Conservation (phyloP, 1,284 basidiomycete species). For the Malassezia globosa region DNA sequence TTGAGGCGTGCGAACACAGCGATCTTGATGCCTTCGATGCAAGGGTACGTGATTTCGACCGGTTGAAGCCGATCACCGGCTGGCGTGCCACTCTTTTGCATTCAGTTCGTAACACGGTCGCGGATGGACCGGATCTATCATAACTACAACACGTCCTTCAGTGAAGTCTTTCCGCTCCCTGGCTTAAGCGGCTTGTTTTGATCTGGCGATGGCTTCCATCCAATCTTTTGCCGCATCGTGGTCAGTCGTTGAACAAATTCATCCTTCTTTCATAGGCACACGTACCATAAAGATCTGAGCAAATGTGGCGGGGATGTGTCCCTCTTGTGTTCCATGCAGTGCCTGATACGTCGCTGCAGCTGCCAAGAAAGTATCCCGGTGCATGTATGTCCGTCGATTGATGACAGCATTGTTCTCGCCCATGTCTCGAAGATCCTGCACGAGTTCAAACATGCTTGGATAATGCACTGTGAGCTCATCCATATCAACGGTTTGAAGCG, state of each 20-base stretch:
- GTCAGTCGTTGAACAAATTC: too few relatives aligned
- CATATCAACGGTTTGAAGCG: slow-evolving; percentile 82
- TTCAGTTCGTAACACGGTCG: slow-evolving; percentile 34
- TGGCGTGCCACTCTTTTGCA: slow-evolving; percentile 41
- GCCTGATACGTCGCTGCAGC: slow-evolving; percentile 88
- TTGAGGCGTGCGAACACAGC: slow-evolving; percentile 38
- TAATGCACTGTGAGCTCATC: slow-evolving; percentile 86
- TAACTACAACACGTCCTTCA: slow-evolving; percentile 57
- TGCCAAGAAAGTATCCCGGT: slow-evolving; percentile 76
- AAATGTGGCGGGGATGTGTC: slow-evolving; percentile 82
- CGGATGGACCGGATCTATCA: slow-evolving; percentile 44
- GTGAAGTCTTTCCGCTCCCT: slow-evolving; percentile 67
- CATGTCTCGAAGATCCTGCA: slow-evolving; percentile 88
- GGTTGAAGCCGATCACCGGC: slow-evolving; percentile 37
- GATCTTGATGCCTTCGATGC: slow-evolving; percentile 37
- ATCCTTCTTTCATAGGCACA: too few relatives aligned
- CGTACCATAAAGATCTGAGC: slow-evolving; percentile 83
- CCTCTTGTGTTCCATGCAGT: slow-evolving; percentile 54
- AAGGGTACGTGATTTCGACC: slow-evolving; percentile 40
- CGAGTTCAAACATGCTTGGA: slow-evolving; percentile 89
- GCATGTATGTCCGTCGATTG: slow-evolving; percentile 55
- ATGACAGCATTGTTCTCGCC: slow-evolving; percentile 88
- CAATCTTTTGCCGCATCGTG: slow-evolving; percentile 59
- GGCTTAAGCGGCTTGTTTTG: slow-evolving; percentile 75
- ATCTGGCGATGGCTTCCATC: slow-evolving; percentile 83